Base-by-base conservation (phyloP, 2,329 filamentous ascomycete species). In the Trichoderma pleuroti region DNA sequence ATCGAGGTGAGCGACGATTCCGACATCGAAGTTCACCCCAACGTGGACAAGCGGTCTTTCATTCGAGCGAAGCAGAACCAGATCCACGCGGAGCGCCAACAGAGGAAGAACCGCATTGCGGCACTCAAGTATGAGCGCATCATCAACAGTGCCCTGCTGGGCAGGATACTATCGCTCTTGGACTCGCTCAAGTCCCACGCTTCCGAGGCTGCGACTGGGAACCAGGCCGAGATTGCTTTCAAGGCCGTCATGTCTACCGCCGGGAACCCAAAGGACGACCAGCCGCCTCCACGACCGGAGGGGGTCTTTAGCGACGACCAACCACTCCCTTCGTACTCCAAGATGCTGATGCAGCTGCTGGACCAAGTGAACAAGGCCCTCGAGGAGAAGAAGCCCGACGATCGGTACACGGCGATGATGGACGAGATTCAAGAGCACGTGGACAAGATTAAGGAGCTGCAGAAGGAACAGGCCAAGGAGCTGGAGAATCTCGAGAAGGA, bases 1-100 rank as follows among this genome's bases (percentile, higher is more conserved):
- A 88, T 99, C 78, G 96, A 99, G 89, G 90, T 99, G 79, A 97
- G 93, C 78, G 96, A 99, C 82, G 96, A 99, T 83, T 98, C 94
- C 65, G 96, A 99, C 78, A 91, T 99, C 77, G 96, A 99, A 84
- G 96, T 98, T 65, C 96, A 99, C 82, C 96, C 96, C 72, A 99
- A 99, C 80, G 96, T 99, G 80, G 96, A 99, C 84, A 99, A 99
- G 82, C 90, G 92, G 65, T 98, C 95, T 72, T 99, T 99, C 82
- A 99, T 99, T 81, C 93, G 95, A 74, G 97, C 96, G 74, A 99
- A 99, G 84, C 96, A 98, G 84, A 92, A 91, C 76, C 94, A 99
- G 83, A 99, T 99, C 77, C 96, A 99, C 81, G 90, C 94, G 78
- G 92, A 98, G 80, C 91, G 96, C 69, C 86, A 90, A 75, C 92